Evolutionary conservation across 352 stramenopile genomes (phyloP), one percentile per base, ranked within the genome.

Genomic region (Elongisporangium prolatum): DNA sequence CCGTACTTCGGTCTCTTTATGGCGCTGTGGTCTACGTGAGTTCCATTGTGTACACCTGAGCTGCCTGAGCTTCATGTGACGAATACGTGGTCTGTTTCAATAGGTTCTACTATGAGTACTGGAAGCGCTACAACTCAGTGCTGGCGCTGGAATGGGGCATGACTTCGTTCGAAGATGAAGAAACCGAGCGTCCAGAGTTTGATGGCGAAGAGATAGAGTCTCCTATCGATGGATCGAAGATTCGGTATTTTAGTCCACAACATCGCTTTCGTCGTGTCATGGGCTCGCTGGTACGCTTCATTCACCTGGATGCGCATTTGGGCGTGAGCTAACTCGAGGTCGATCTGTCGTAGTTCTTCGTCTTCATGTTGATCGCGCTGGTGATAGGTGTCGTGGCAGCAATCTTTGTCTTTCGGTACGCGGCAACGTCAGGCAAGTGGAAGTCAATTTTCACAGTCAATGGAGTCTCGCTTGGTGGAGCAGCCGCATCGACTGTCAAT

Each of bases 1-100:
- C 78, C 79, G 1, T 85, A 87, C 59, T 92, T 88, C 54, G 83
- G 83, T n/a, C 59, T 92, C 22, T 92, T 92, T 64, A 92, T 92
- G 83, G 79, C 80, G 48, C 64, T 92, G 18, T 92, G 83, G 83
- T 84, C 80, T 5, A 88, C 80, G 65, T 83, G 64, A 20, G 73
- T 67, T 21, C 10, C 40, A 4, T 10, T 21, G 1, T 44, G 34
- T 21, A 20, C 13, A 48, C 21, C 6, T 8, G 7, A 24, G 22
- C 13, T 52, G 4, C 44, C 3, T 17, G 50, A 16, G 47, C 4
- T 50, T 22, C 7, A 22, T 22, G 8, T 16, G 40, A 44, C 16
- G n/a, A n/a, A n/a, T n/a, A n/a, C n/a, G n/a, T 14, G 34, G 4
- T 14, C 8, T 18, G 10, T 44, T 4, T 52, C 13, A 2, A 18